Evolutionary conservation across 805 yeast genomes (phyloP).

Genomic region (Starmerella davenportii): DNA sequence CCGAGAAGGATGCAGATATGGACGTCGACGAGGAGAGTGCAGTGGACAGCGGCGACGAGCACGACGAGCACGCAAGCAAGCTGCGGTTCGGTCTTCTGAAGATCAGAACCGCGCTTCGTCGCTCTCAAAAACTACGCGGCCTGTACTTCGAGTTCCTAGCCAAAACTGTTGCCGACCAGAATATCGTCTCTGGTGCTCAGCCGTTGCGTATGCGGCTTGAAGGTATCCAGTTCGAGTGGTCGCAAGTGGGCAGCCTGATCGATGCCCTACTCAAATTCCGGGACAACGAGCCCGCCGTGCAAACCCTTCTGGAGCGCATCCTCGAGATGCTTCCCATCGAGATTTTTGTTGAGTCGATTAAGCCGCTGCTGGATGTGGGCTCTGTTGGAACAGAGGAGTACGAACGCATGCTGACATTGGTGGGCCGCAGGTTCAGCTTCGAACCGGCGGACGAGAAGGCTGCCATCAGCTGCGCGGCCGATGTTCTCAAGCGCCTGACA

Average conservation of each 20-base stretch:
- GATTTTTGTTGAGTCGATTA: conserved; percentile 48
- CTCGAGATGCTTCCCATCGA: conserved; percentile 59
- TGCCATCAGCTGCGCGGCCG: conserved; percentile 35
- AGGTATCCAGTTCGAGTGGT: background rate
- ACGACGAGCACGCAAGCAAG: background rate
- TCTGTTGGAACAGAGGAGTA: conserved; percentile 30
- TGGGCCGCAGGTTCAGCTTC: conserved; percentile 48
- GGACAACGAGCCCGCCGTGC: conserved; percentile 21
- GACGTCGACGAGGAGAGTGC: conserved; percentile 25
- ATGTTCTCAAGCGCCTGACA: conserved; percentile 34
- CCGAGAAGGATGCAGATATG: conserved; percentile 22
- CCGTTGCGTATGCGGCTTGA: conserved; percentile 36
- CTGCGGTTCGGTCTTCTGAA: conserved; percentile 35
- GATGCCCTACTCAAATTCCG: conserved; percentile 14
- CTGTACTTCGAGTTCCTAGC: conserved; percentile 41
- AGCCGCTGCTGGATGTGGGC: conserved; percentile 23
- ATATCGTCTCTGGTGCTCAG: conserved; percentile 27
- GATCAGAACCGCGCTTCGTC: conserved; percentile 6
- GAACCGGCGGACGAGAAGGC: conserved; percentile 38
- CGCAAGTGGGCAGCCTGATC: conserved; percentile 9
- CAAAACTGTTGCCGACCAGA: conserved; percentile 27
- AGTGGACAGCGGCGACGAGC: conserved; percentile 16
- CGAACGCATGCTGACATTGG: conserved; percentile 42
- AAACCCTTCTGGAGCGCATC: conserved; percentile 41
- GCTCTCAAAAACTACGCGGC: conserved; percentile 16